Evolutionary conservation across 495 filamentous ascomycete species (phyloP).

Genomic region (Entonaema liquescens): DNA sequence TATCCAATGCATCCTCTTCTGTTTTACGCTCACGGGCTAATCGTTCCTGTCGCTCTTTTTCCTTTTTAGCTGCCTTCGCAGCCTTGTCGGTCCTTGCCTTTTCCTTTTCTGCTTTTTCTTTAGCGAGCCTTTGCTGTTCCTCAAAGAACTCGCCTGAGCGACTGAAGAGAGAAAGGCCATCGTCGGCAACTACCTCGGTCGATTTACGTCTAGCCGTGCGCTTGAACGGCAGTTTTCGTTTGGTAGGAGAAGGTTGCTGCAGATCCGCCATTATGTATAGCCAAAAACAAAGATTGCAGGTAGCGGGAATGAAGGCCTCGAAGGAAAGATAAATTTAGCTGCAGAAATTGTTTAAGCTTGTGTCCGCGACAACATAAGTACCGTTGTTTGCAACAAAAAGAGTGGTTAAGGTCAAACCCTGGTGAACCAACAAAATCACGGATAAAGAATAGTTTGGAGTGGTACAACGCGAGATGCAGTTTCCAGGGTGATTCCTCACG

Average conservation of each 20-base stretch:
- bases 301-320: background rate
- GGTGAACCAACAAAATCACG: background rate
- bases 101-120: constrained; percentile 47
- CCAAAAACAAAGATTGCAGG: background rate
- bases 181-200: constrained; percentile 45
- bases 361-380: background rate
- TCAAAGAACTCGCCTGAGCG: constrained; percentile 71
- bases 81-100: constrained; percentile 48
- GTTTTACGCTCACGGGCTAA: constrained; percentile 44
- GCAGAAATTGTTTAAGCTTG: background rate
- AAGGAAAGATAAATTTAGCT: background rate
- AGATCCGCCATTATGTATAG: constrained; percentile 35
- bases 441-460: background rate
- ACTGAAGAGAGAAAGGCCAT: constrained; percentile 69
- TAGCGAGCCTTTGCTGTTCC: constrained; percentile 56
- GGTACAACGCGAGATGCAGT: constrained; percentile 2
- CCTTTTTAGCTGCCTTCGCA: constrained; percentile 37
- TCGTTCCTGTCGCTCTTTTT: constrained; percentile 32
- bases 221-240: constrained; percentile 74
- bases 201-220: constrained; percentile 64
- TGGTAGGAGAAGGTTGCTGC: constrained; percentile 45
- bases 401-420: background rate
- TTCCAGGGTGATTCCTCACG: constrained; percentile 7
- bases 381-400: background rate
- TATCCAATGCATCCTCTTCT: constrained; percentile 35